Percentiles rank a stretch among this genome's conserved stretches.
Conservation (phyloP, 306 rosid genomes). For the Trichosanthes cucumerina region DNA sequence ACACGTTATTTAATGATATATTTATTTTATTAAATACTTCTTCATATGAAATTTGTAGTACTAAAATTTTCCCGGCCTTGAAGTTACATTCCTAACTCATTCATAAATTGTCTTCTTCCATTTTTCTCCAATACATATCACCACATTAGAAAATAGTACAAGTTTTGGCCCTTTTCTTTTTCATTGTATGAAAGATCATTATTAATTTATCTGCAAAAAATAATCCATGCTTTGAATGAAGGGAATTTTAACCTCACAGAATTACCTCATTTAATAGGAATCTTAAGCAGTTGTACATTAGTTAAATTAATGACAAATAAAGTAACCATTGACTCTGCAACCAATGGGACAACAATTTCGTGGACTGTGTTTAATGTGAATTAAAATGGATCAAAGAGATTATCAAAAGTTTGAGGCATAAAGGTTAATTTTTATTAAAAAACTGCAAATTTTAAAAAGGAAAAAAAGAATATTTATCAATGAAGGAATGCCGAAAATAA, state of each 20-base stretch:
- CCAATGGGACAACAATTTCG: not conserved
- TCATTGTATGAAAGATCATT: too few relatives aligned
- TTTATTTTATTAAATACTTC: too few relatives aligned
- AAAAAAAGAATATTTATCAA: not conserved
- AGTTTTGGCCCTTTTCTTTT: too few relatives aligned
- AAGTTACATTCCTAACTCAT: too few relatives aligned
- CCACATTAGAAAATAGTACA: too few relatives aligned
- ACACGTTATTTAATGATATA: too few relatives aligned
- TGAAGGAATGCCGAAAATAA: not conserved
- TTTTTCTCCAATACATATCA: too few relatives aligned
- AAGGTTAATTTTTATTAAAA: not conserved
- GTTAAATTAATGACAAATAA: not conserved
- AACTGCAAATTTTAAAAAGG: not conserved
- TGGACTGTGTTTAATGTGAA: not conserved
- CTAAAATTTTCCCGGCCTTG: too few relatives aligned
- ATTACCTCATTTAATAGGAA: not conserved
- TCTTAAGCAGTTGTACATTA: not conserved
- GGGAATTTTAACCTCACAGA: not conserved
- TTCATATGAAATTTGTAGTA: too few relatives aligned
- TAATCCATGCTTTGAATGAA: too few relatives aligned
- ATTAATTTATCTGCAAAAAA: too few relatives aligned
- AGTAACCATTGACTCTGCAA: not conserved
- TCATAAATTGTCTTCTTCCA: too few relatives aligned
- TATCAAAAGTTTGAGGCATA: not conserved
- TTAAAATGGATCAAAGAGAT: not conserved